Conservation (phyloP, 257 asterid species). For the Solanum megistacrolobum region DNA sequence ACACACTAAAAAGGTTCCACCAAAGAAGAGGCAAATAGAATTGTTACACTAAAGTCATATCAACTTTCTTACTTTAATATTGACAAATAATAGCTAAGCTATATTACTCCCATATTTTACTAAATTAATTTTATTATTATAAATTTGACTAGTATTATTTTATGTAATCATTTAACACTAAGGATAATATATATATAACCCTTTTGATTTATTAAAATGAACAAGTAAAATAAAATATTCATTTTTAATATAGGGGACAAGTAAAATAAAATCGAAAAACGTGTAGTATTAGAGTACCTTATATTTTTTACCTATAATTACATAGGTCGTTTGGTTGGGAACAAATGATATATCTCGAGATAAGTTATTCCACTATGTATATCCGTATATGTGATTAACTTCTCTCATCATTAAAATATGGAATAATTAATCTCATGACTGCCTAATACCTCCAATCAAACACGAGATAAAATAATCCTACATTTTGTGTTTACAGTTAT, state of each 20-base stretch:
- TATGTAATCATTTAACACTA: background rate
- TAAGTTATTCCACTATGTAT: too few relatives aligned
- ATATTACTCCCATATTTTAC: too few relatives aligned
- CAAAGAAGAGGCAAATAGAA: background rate
- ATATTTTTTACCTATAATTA: background rate
- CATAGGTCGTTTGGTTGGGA: too few relatives aligned
- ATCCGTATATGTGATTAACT: background rate
- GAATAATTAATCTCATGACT: too few relatives aligned
- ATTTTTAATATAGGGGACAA: too few relatives aligned
- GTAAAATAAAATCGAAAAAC: too few relatives aligned
- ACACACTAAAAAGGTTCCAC: background rate
- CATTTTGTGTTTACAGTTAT: accelerated
- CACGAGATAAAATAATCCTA: too few relatives aligned
- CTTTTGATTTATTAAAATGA: background rate
- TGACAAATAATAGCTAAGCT: background rate
- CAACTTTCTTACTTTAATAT: background rate
- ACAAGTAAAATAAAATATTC: too few relatives aligned
- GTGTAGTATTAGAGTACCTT: background rate
- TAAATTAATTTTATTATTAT: too few relatives aligned
- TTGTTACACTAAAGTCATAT: background rate
- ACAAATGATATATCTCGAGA: background rate
- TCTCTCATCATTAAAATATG: background rate
- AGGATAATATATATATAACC: too few relatives aligned
- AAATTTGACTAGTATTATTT: too few relatives aligned
- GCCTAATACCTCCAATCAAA: too few relatives aligned